Percentiles rank a stretch among this genome's conserved stretches.
Conservation (phyloP, 768 basidiomycete species). For the Tricholoma sp. region DNA sequence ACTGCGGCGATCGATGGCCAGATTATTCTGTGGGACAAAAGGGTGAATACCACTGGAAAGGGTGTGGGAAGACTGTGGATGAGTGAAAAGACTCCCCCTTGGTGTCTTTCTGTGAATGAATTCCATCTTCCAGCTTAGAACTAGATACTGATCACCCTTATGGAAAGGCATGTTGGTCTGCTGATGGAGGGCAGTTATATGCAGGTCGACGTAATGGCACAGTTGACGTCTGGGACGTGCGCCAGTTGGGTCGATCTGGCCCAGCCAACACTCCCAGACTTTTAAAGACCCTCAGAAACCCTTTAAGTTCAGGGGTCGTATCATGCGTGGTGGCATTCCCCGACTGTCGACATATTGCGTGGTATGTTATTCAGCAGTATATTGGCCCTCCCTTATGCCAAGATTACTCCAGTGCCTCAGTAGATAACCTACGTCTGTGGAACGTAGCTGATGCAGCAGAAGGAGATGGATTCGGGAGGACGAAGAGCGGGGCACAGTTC, state of each 20-base stretch:
- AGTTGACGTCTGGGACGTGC: constrained; percentile 92
- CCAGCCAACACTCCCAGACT: constrained; percentile 66
- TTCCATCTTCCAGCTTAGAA: not conserved
- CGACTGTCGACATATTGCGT: constrained; percentile 86
- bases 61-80: constrained; percentile 86
- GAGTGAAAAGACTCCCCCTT: constrained; percentile 90
- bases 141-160: not conserved
- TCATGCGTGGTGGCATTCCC: constrained; percentile 90
- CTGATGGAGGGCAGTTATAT: constrained; percentile 82
- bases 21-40: constrained; percentile 86
- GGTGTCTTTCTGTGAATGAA: constrained; percentile 84
- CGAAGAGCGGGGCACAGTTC: constrained; percentile 74
- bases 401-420: constrained; percentile 60
- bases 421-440: constrained; percentile 93
- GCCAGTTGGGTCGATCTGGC: constrained; percentile 65
- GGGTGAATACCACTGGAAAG: constrained; percentile 55
- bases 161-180: constrained; percentile 87
- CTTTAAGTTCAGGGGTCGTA: constrained; percentile 84
- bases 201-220: constrained; percentile 88
- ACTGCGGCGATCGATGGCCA: constrained; percentile 91
- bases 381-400: constrained; percentile 3
- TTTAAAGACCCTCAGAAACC: constrained; percentile 81
- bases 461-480: constrained; percentile 54
- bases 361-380: constrained; percentile 44
- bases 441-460: constrained; percentile 79